phyloP scores from a whole-genome alignment of 179 eudicot genomes.

The Amaranthus tricolor region DNA sequence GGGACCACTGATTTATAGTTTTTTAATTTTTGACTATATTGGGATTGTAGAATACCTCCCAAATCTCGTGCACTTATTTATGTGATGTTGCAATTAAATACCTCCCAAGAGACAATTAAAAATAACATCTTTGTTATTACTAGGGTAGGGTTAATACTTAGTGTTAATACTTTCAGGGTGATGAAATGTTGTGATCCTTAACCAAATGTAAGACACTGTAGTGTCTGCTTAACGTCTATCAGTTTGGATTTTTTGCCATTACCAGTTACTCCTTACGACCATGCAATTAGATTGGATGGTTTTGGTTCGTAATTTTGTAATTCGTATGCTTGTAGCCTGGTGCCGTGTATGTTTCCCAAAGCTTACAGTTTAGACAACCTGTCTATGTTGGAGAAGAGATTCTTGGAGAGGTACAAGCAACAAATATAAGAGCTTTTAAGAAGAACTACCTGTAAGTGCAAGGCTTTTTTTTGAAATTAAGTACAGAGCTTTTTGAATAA shows the following conservation, averaged over 20 bases:
- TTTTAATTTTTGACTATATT: too few species aligned
- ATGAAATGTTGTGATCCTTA: not conserved
- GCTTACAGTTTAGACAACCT: conserved; percentile 59
- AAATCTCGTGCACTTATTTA: too few species aligned
- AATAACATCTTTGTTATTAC: too few species aligned
- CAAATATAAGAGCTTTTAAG: conserved; percentile 37
- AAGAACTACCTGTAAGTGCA: conserved; percentile 51
- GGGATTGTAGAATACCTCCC: too few species aligned
- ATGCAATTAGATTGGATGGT: not conserved
- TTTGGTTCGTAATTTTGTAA: not conserved
- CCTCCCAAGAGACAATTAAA: too few species aligned
- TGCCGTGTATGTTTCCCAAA: conserved; percentile 70
- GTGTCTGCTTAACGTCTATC: not conserved
- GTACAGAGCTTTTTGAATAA: not conserved
- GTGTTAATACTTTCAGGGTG: too few species aligned
- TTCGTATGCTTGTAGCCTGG: conserved; percentile 53
- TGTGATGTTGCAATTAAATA: too few species aligned
- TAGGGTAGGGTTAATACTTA: too few species aligned
- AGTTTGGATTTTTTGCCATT: not conserved
- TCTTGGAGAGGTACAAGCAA: conserved; percentile 53
- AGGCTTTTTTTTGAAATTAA: not conserved
- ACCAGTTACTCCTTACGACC: not conserved
- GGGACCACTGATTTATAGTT: too few species aligned
- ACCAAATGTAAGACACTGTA: not conserved
- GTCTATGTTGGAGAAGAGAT: conserved; percentile 59